phyloP scores from a whole-genome alignment of 345 rosid species.

The Jatropha curcas region DNA sequence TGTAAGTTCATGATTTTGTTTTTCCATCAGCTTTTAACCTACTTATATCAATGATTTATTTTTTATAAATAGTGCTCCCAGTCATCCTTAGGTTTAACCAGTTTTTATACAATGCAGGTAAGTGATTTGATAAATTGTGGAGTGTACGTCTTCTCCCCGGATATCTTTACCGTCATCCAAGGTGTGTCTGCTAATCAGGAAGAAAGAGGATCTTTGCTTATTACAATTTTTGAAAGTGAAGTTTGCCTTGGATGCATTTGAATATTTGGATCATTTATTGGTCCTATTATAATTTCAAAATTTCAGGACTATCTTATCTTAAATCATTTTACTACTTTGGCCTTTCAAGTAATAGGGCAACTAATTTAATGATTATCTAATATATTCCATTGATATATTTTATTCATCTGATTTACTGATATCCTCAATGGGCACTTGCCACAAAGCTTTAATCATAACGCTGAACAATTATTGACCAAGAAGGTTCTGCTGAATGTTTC shows the following conservation, averaged over 20 bases:
- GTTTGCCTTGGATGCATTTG: not conserved
- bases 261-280: not conserved
- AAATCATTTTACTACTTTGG: too few species aligned
- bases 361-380: not conserved
- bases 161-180: conserved; percentile 63
- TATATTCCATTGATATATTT: not conserved
- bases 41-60: not conserved
- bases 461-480: not conserved
- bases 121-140: conserved; percentile 86
- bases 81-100: conserved; percentile 12
- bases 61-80: not conserved
- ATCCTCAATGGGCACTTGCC: not conserved
- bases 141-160: conserved; percentile 69
- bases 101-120: conserved; percentile 50
- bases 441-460: not conserved
- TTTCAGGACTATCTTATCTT: not conserved
- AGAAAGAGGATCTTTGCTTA: conserved; percentile 48
- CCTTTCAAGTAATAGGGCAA: too few species aligned
- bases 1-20: conserved; percentile 43
- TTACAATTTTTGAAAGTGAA: too few species aligned
- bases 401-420: not conserved
- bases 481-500: not conserved
- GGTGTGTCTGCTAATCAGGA: conserved; percentile 49
- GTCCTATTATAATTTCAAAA: not conserved
- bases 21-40: conserved; percentile 1